These are phyloP conservation scores for Talaromyces amestolkiae DNA, from an alignment of 2,329 filamentous ascomycete species.

Conservation along the genomic window DNA sequence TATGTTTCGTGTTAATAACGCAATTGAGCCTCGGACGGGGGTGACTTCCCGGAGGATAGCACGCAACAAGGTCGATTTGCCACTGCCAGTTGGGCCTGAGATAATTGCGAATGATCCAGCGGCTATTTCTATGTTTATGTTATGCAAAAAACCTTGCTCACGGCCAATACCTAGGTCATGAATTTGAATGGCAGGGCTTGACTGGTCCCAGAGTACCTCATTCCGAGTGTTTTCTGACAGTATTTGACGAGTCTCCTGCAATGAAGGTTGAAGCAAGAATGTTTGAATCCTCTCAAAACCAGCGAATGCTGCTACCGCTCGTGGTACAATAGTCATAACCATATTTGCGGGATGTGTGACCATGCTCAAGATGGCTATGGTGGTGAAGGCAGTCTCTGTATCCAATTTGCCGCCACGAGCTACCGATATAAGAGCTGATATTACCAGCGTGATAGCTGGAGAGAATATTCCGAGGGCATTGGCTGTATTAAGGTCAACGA, in stretches of 20 bases:
- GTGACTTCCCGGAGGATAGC: constrained; percentile 45
- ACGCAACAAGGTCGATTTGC: constrained; percentile 52
- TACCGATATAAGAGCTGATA: constrained; percentile 33
- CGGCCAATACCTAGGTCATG: constrained; percentile 1
- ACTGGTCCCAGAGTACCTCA: neutral
- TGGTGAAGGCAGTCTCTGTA: constrained; percentile 30
- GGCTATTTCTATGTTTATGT: constrained; percentile 42
- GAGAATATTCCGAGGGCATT: constrained; percentile 13
- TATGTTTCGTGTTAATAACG: constrained; percentile 31
- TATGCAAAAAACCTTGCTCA: constrained; percentile 36
- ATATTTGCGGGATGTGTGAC: constrained; percentile 26
- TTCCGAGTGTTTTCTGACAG: neutral
- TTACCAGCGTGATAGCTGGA: constrained; percentile 27
- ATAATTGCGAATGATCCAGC: constrained; percentile 48
- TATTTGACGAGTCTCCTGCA: constrained; percentile 1
- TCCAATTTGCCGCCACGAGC: constrained; percentile 25
- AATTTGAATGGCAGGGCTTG: constrained; percentile 1
- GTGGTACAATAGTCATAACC: constrained; percentile 30
- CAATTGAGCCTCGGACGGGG: constrained; percentile 34
- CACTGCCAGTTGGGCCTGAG: constrained; percentile 53
- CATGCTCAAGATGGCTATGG: constrained; percentile 27
- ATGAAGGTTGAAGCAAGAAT: constrained; percentile 24
- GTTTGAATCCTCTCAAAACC: constrained; percentile 44
- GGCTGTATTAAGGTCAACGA: neutral
- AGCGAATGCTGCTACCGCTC: constrained; percentile 37